Conservation (phyloP, 148 eudicot species). For the Oxyria digyna region DNA sequence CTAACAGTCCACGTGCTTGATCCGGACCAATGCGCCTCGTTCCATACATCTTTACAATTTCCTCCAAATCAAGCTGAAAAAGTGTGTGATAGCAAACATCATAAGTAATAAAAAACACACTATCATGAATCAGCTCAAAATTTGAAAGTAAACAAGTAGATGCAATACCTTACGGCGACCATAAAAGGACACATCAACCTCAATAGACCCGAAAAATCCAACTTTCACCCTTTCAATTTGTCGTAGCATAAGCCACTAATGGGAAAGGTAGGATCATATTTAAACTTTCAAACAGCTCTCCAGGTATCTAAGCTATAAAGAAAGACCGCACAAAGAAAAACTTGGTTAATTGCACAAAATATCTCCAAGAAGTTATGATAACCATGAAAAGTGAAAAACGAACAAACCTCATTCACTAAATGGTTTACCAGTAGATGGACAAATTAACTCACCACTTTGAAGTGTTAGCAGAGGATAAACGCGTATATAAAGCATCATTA, state of each 20-base stretch:
- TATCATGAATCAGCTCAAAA: not conserved
- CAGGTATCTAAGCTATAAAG: constrained; percentile 82
- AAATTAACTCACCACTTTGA: too few relatives aligned
- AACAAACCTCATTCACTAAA: constrained; percentile 85
- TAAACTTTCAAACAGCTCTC: constrained; percentile 82
- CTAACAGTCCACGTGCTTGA: constrained; percentile 83
- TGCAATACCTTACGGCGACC: constrained; percentile 73
- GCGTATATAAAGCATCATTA: too few relatives aligned
- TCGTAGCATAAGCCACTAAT: constrained; percentile 91
- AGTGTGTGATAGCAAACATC: not conserved
- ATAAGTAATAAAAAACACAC: not conserved
- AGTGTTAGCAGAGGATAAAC: too few relatives aligned
- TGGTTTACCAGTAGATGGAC: too few relatives aligned
- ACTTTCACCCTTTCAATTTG: constrained; percentile 89
- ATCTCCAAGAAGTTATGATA: not conserved
- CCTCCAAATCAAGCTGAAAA: constrained; percentile 61
- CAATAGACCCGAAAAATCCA: constrained; percentile 97
- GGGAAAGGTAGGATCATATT: constrained; percentile 75
- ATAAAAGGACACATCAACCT: constrained; percentile 87
- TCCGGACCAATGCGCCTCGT: constrained; percentile 91
- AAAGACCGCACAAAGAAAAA: constrained; percentile 5
- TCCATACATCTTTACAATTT: constrained; percentile 73
- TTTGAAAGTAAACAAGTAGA: not conserved
- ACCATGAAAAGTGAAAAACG: not conserved
- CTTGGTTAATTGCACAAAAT: not conserved